Evolutionary conservation across 257 asterid genomes (phyloP).

Genomic region (Capsicum rhomboideum): DNA sequence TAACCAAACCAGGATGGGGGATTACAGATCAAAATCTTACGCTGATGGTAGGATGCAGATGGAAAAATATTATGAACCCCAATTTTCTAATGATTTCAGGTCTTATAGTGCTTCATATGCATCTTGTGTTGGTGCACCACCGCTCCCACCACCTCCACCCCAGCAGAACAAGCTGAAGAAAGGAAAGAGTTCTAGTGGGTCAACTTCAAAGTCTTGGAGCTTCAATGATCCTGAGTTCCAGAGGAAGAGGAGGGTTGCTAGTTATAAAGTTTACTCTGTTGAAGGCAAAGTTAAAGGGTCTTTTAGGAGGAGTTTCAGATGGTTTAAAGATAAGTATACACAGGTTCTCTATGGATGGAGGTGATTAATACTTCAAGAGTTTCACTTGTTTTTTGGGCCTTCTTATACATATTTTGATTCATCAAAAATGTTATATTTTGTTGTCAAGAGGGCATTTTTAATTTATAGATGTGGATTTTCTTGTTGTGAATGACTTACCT

Average conservation of each 20-base stretch:
- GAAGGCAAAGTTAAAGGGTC: slow-evolving; percentile 85
- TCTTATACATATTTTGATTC: not conserved
- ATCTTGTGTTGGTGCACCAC: slow-evolving; percentile 13
- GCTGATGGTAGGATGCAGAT: slow-evolving; percentile 21
- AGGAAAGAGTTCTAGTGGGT: slow-evolving; percentile 30
- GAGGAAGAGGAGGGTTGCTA: slow-evolving; percentile 85
- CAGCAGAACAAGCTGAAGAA: slow-evolving; percentile 38
- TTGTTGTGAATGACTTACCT: not conserved
- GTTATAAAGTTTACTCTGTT: slow-evolving; percentile 75
- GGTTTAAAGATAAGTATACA: slow-evolving; percentile 61
- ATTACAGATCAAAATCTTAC: slow-evolving; percentile 30
- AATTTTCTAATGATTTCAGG: slow-evolving; percentile 34
- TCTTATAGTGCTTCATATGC: slow-evolving; percentile 42
- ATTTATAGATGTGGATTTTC: not conserved
- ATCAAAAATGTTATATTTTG: not conserved
- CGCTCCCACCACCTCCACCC: too few species aligned
- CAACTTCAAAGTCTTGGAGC: slow-evolving; percentile 39
- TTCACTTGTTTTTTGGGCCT: not conserved
- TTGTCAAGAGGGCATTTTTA: not conserved
- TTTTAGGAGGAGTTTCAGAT: slow-evolving; percentile 59
- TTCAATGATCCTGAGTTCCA: slow-evolving; percentile 71
- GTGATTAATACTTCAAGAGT: slow-evolving; percentile 13
- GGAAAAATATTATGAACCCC: slow-evolving; percentile 18
- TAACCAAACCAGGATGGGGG: slow-evolving; percentile 6
- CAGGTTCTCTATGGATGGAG: slow-evolving; percentile 66